Conservation (phyloP, 768 basidiomycete genomes). For the Mycena vitilis region DNA sequence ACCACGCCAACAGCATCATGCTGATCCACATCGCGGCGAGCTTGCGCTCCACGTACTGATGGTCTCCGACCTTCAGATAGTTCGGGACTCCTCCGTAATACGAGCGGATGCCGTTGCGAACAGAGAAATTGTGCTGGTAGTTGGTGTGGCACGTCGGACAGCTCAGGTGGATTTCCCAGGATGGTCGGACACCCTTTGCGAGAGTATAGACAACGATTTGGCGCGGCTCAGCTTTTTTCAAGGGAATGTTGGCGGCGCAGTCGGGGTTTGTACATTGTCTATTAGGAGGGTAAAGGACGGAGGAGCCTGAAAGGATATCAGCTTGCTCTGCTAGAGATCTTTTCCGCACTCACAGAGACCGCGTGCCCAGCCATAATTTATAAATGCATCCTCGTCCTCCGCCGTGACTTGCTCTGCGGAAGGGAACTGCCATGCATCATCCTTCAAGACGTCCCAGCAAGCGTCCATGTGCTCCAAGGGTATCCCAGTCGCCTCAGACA, state of each 20-base stretch:
- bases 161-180: no score
- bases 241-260: constrained; percentile 1
- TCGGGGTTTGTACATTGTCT: not conserved
- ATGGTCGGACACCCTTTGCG: constrained; percentile 32
- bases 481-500: not conserved
- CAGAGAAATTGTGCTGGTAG: no score
- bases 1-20: constrained; percentile 41
- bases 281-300: constrained; percentile 4
- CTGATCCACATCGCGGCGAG: constrained; percentile 34
- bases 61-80: constrained; percentile 41
- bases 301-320: constrained; percentile 1
- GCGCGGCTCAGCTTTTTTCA: constrained; percentile 39
- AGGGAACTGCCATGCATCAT: not conserved
- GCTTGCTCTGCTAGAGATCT: not conserved
- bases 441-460: constrained; percentile 2
- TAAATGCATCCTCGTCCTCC: constrained; percentile 7
- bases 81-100: constrained; percentile 39
- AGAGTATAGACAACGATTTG: constrained; percentile 34
- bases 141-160: no score
- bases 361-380: constrained; percentile 11
- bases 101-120: constrained; percentile 7
- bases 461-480: not conserved
- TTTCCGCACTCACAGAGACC: constrained; percentile 4
- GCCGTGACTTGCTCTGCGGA: not conserved
- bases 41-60: constrained; percentile 41